Conservation (phyloP, 2,329 filamentous ascomycete genomes). For the Cercospora zeina region DNA sequence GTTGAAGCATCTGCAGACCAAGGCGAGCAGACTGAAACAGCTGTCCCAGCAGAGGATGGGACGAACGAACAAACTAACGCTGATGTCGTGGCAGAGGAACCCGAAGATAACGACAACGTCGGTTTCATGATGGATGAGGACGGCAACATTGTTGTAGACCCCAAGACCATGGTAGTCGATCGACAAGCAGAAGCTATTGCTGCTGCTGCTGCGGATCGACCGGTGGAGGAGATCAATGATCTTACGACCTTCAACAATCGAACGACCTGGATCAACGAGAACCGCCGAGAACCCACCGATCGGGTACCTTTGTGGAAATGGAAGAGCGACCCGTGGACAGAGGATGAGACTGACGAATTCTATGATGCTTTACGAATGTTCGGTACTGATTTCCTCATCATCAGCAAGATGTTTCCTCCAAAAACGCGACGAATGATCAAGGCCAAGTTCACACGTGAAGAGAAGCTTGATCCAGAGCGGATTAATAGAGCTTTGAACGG, state of each 20-base stretch:
- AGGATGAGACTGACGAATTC: conserved; percentile 71
- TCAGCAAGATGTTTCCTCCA: conserved; percentile 71
- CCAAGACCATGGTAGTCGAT: conserved; percentile 67
- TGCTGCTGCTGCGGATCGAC: conserved; percentile 44
- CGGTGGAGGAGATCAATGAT: conserved; percentile 69
- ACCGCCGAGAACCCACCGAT: conserved; percentile 49
- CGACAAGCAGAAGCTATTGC: conserved; percentile 62
- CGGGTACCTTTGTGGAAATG: conserved; percentile 45
- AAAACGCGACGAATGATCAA: conserved; percentile 74
- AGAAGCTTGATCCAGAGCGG: conserved; percentile 63
- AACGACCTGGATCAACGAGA: conserved; percentile 67
- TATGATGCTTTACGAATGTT: conserved; percentile 74
- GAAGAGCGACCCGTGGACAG: conserved; percentile 67
- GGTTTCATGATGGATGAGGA: conserved; percentile 61
- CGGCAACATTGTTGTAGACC: conserved; percentile 71
- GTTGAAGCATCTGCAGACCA: conserved; percentile 14
- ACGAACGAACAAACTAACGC: background rate
- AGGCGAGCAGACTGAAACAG: conserved; percentile 9
- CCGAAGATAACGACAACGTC: conserved; percentile 13
- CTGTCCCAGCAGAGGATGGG: conserved; percentile 2
- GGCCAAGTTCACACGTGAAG: conserved; percentile 79
- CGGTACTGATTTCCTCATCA: conserved; percentile 81
- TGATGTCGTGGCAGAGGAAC: conserved; percentile 17
- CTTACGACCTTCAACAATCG: conserved; percentile 71
- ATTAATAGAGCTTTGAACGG: conserved; percentile 63